Conservation (phyloP, 106 monocot genomes). For the Dendrobium huoshanense region DNA sequence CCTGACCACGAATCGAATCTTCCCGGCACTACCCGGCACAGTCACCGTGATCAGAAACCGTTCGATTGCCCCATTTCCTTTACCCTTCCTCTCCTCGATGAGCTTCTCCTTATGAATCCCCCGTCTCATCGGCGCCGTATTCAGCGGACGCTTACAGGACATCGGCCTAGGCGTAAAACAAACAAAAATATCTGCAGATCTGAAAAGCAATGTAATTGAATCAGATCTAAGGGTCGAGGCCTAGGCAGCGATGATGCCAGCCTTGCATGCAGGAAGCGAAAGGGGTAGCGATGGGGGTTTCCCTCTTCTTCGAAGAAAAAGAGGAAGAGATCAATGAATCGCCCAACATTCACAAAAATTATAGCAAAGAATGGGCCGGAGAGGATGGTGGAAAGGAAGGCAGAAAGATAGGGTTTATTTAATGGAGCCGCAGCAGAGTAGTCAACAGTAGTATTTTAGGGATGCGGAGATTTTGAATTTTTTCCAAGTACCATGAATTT, state of each 20-base stretch:
- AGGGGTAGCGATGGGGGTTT: neutral
- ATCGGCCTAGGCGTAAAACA: neutral
- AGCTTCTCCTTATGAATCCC: neutral
- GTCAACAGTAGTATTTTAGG: neutral
- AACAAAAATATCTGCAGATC: neutral
- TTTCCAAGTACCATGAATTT: neutral
- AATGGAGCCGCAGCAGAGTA: neutral
- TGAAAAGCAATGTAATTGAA: neutral
- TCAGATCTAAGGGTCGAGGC: slow-evolving; percentile 4
- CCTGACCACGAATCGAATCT: slow-evolving; percentile 53
- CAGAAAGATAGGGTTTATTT: neutral
- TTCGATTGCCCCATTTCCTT: neutral
- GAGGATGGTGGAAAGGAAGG: neutral
- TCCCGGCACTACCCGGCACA: slow-evolving; percentile 61
- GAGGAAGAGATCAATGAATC: slow-evolving; percentile 2
- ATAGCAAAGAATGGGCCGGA: neutral
- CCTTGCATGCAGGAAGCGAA: slow-evolving; percentile 14
- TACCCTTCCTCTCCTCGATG: slow-evolving; percentile 7
- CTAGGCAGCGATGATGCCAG: slow-evolving; percentile 9
- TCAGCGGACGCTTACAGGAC: neutral
- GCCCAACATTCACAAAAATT: slow-evolving; percentile 9
- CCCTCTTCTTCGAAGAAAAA: slow-evolving; percentile 6
- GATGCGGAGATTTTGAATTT: neutral
- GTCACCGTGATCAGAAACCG: slow-evolving; percentile 58
- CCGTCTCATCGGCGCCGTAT: neutral